These are phyloP conservation scores for Dicorynia guianensis DNA, from an alignment of 306 rosid genomes.

Conservation along the genomic window DNA sequence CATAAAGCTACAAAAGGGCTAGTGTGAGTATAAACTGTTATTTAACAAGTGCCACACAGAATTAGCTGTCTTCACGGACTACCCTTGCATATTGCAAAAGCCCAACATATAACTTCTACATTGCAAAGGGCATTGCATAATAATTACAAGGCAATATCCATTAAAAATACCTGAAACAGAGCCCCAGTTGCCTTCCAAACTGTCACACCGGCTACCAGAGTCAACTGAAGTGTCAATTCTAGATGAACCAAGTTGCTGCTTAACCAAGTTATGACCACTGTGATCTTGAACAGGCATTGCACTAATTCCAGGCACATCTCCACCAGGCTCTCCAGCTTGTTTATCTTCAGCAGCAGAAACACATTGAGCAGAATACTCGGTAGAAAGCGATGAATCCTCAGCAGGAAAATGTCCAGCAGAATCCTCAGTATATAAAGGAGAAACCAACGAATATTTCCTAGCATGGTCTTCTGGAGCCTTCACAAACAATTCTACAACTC, in stretches of 20 bases:
- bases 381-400: not conserved
- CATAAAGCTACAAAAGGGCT: not conserved
- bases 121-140: not conserved
- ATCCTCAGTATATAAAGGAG: conserved; percentile 44
- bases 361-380: conserved; percentile 46
- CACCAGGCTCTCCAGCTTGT: conserved; percentile 39
- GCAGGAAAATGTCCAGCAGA: conserved; percentile 42
- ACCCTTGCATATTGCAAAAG: conserved; percentile 27
- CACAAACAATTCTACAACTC: conserved; percentile 28
- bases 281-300: conserved; percentile 52
- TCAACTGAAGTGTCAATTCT: conserved; percentile 65
- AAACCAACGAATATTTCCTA: conserved; percentile 36
- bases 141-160: not conserved
- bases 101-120: not conserved
- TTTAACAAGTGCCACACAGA: not conserved
- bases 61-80: conserved; percentile 2
- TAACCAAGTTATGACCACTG: conserved; percentile 39
- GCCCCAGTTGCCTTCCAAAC: conserved; percentile 90
- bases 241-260: conserved; percentile 47
- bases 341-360: conserved; percentile 43
- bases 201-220: conserved; percentile 70
- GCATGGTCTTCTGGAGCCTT: conserved; percentile 43
- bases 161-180: conserved; percentile 78
- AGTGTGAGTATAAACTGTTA: not conserved
- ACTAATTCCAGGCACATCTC: conserved; percentile 47